Percentiles rank a stretch among this genome's conserved stretches.
Evolutionary conservation across 305 asterid genomes (phyloP).

Genomic region (Fraxinus sp.): DNA sequence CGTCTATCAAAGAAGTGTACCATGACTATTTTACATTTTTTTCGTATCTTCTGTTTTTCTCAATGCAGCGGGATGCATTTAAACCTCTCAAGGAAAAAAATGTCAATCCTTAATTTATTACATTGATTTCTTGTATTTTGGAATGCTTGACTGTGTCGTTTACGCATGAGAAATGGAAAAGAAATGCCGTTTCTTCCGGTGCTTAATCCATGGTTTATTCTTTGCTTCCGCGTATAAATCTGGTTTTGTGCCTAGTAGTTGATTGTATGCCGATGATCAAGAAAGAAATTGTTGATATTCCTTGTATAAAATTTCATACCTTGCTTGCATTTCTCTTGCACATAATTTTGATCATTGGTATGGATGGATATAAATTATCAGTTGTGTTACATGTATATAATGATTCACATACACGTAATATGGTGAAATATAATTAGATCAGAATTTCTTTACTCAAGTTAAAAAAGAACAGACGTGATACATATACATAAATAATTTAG

Average conservation of each 20-base stretch:
- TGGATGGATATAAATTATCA: neutral
- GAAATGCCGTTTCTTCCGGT: neutral
- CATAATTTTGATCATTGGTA: neutral
- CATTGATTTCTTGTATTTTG: neutral
- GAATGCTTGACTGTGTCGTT: neutral
- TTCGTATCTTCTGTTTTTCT: neutral
- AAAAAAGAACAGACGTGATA: too few relatives aligned
- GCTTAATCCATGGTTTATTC: neutral
- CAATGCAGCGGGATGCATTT: conserved; percentile 33
- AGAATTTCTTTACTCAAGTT: too few relatives aligned
- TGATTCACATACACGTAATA: too few relatives aligned
- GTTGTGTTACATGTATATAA: too few relatives aligned
- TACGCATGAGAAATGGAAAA: neutral
- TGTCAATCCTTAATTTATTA: conserved; percentile 27
- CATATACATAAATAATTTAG: too few relatives aligned
- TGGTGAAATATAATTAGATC: too few relatives aligned
- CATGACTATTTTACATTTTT: conserved; percentile 4
- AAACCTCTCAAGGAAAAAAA: conserved; percentile 21
- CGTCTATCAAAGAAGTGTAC: conserved; percentile 20
- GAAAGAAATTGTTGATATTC: neutral
- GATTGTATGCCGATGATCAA: neutral
- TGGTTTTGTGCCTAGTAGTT: neutral
- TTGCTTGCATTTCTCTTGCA: neutral
- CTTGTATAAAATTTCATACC: neutral
- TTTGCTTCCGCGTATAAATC: neutral